phyloP scores from a whole-genome alignment of 371 early-diverging fungal genomes.

The Antonospora locustae region DNA sequence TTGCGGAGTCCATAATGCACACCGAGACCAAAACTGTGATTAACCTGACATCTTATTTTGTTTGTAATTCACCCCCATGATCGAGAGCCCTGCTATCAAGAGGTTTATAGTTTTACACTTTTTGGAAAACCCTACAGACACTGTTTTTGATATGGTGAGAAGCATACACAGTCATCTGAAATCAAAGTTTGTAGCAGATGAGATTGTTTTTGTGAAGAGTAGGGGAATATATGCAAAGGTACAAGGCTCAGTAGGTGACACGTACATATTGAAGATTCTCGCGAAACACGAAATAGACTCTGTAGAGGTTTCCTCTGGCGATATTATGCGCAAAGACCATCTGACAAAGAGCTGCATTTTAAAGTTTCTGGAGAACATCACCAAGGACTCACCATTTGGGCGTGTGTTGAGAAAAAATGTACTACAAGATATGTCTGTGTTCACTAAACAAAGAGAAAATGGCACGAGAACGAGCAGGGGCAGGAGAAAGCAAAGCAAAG shows the following conservation, averaged over 20 bases:
- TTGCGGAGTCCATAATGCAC: neutral
- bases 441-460: no score
- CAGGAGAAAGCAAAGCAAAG: no score
- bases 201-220: constrained; percentile 28
- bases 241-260: constrained; percentile 11
- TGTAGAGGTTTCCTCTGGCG: constrained; percentile 24
- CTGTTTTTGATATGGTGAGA: constrained; percentile 16
- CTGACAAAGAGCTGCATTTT: constrained; percentile 32
- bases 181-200: constrained; percentile 34
- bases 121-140: constrained; percentile 18
- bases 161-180: constrained; percentile 15
- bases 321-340: constrained; percentile 20
- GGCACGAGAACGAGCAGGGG: no score
- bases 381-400: constrained; percentile 35
- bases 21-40: neutral
- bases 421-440: constrained; percentile 21
- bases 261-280: constrained; percentile 12
- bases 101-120: constrained; percentile 36
- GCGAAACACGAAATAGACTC: neutral
- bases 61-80: constrained; percentile 20
- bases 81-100: constrained; percentile 43
- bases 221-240: constrained; percentile 27
- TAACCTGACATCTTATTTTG: neutral
- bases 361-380: constrained; percentile 34
- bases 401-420: constrained; percentile 37